A percentile compares a stretch with the other conserved stretches of the same genome.
Evolutionary conservation across 257 asterid species (phyloP).

Genomic region (Nicotiana knightiana): DNA sequence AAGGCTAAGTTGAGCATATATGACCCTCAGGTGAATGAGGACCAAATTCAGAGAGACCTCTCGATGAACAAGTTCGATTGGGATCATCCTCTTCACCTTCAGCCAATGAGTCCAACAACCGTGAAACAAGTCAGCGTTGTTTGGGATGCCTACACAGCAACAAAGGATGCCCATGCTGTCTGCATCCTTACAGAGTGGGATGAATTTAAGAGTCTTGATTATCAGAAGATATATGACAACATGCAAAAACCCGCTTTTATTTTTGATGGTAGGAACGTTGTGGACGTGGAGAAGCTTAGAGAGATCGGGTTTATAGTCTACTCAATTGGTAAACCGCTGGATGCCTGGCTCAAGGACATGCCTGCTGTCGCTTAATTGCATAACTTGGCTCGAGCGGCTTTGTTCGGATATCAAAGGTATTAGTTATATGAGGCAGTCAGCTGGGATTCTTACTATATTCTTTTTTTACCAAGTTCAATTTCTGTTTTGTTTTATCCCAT

Average conservation of each 20-base stretch:
- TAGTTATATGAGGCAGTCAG: constrained; percentile 7
- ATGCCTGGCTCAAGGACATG: constrained; percentile 79
- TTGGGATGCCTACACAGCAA: constrained; percentile 64
- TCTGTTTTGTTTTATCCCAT: background rate
- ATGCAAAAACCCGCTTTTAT: constrained; percentile 73
- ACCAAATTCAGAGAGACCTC: constrained; percentile 63
- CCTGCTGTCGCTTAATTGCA: constrained; percentile 51
- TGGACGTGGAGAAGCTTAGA: constrained; percentile 49
- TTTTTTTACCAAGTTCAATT: background rate
- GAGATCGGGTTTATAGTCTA: constrained; percentile 63
- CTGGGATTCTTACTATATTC: background rate
- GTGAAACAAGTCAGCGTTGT: constrained; percentile 45
- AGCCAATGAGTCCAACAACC: constrained; percentile 69
- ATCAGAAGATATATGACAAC: constrained; percentile 51
- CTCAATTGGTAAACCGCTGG: constrained; percentile 68
- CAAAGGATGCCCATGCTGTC: constrained; percentile 61
- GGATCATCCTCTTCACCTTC: constrained; percentile 73
- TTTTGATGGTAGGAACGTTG: constrained; percentile 56
- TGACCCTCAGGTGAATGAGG: constrained; percentile 67
- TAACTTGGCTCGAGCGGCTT: background rate
- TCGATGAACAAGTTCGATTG: constrained; percentile 65
- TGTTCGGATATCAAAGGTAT: background rate
- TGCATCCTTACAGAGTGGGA: constrained; percentile 76
- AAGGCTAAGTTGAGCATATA: constrained; percentile 60
- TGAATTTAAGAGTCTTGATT: constrained; percentile 61